A percentile compares a stretch with the other conserved stretches of the same genome.
These are phyloP conservation scores for Pseudogymnoascus sp. DNA, from an alignment of 2,329 filamentous ascomycete species.

Conservation along the genomic window DNA sequence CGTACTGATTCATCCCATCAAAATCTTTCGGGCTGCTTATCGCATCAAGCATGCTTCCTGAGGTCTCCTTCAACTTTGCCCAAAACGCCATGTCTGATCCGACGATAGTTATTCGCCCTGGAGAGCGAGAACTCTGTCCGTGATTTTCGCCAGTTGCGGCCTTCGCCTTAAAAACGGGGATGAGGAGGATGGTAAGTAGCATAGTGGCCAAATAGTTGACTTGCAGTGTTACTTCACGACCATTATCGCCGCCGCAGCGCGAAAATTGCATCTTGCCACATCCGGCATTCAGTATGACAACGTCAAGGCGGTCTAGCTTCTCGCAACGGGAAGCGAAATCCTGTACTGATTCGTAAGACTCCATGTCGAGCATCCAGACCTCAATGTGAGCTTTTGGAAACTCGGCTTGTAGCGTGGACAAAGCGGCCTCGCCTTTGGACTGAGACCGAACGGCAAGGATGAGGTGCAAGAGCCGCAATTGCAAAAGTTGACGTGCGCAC, in stretches of 20 bases:
- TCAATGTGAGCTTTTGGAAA: slow-evolving; percentile 10
- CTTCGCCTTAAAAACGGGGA: slow-evolving; percentile 26
- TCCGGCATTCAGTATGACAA: slow-evolving; percentile 15
- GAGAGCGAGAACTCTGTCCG: slow-evolving; percentile 11
- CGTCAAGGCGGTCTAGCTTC: slow-evolving; percentile 13
- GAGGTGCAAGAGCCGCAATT: slow-evolving; percentile 26
- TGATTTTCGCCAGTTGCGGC: not conserved
- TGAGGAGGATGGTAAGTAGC: slow-evolving; percentile 27
- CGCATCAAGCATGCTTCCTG: not conserved
- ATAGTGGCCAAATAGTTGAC: slow-evolving; percentile 33
- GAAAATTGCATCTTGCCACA: slow-evolving; percentile 1
- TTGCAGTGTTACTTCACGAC: slow-evolving; percentile 34
- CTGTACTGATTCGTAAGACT: slow-evolving; percentile 13
- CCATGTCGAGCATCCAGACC: slow-evolving; percentile 16
- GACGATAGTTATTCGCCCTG: slow-evolving; percentile 27
- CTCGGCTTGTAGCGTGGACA: slow-evolving; percentile 24
- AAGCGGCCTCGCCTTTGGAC: slow-evolving; percentile 35
- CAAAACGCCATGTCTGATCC: slow-evolving; percentile 23
- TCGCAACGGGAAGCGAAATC: slow-evolving; percentile 12
- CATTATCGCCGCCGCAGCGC: slow-evolving; percentile 4
- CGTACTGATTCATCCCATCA: slow-evolving; percentile 12
- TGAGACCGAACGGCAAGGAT: slow-evolving; percentile 32
- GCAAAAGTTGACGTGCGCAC: slow-evolving; percentile 28
- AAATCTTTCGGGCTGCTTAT: slow-evolving; percentile 8
- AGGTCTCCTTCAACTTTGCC: slow-evolving; percentile 9